Evolutionary conservation across 306 rosid genomes (phyloP).

Genomic region (Cucurbita maxima): DNA sequence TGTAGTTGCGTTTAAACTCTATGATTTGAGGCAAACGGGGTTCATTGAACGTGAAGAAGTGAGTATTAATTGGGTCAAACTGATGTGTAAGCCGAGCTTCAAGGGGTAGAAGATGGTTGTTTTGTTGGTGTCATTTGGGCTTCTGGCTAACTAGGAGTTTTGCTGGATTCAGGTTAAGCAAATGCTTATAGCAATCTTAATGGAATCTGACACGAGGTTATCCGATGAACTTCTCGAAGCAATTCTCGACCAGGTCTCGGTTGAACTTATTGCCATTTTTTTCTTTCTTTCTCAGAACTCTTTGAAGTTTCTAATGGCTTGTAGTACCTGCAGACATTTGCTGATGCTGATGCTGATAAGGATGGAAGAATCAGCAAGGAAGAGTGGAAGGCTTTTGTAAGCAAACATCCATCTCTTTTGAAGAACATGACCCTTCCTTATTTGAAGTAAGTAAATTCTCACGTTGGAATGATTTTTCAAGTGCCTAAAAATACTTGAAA

Average conservation of each 20-base stretch:
- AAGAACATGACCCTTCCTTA: conserved; percentile 87
- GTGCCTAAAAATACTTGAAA: too few species aligned
- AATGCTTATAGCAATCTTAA: conserved; percentile 62
- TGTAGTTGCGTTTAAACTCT: conserved; percentile 72
- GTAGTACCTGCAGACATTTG: conserved; percentile 39
- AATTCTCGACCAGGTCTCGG: conserved; percentile 47
- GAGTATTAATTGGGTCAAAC: conserved; percentile 11
- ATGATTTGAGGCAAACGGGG: conserved; percentile 70
- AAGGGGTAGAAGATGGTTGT: neutral
- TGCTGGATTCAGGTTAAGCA: conserved; percentile 54
- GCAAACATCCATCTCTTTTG: conserved; percentile 41
- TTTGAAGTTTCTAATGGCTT: neutral
- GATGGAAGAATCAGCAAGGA: conserved; percentile 68
- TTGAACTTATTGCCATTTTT: neutral
- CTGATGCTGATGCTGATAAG: conserved; percentile 47
- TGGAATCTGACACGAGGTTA: conserved; percentile 47
- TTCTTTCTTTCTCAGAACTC: neutral
- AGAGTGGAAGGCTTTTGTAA: conserved; percentile 64
- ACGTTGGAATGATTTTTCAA: neutral
- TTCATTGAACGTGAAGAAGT: conserved; percentile 75
- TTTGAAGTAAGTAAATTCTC: conserved; percentile 39
- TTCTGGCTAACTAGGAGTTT: conserved; percentile 4
- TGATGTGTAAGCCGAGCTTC: neutral
- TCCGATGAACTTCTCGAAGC: conserved; percentile 68
- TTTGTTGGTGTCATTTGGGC: neutral